Evolutionary conservation across 495 filamentous ascomycete species (phyloP).

Genomic region (Talaromyces proteolyticus): DNA sequence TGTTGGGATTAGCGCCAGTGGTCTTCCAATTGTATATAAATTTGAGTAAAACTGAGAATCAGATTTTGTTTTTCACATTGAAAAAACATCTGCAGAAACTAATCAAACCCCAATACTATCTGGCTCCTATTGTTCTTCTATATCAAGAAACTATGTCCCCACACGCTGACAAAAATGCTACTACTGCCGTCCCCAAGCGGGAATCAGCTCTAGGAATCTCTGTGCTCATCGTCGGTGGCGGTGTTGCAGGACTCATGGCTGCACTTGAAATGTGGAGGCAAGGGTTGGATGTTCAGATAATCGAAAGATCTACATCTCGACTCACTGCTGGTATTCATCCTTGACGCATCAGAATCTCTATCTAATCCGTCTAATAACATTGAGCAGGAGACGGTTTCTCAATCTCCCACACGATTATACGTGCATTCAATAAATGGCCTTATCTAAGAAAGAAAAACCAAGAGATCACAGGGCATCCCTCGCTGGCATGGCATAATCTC

Average conservation of each 20-base stretch:
- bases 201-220: not conserved
- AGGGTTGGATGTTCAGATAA: constrained; percentile 6
- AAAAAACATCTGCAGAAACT: too few relatives aligned
- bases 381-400: not conserved
- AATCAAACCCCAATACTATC: too few relatives aligned
- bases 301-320: constrained; percentile 1
- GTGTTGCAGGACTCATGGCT: constrained; percentile 5
- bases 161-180: too few relatives aligned
- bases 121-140: not conserved
- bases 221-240: constrained; percentile 9
- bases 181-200: not conserved
- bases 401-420: constrained; percentile 26
- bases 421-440: constrained; percentile 52
- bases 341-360: not conserved
- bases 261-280: constrained; percentile 6
- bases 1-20: not conserved
- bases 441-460: constrained; percentile 43
- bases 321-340: not conserved
- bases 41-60: too few relatives aligned
- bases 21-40: too few relatives aligned
- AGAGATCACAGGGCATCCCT: constrained; percentile 36
- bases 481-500: constrained; percentile 48
- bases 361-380: not conserved
- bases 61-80: too few relatives aligned
- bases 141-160: not conserved